Conservation (phyloP, 768 basidiomycete species). For the Lenzites betulinus region DNA sequence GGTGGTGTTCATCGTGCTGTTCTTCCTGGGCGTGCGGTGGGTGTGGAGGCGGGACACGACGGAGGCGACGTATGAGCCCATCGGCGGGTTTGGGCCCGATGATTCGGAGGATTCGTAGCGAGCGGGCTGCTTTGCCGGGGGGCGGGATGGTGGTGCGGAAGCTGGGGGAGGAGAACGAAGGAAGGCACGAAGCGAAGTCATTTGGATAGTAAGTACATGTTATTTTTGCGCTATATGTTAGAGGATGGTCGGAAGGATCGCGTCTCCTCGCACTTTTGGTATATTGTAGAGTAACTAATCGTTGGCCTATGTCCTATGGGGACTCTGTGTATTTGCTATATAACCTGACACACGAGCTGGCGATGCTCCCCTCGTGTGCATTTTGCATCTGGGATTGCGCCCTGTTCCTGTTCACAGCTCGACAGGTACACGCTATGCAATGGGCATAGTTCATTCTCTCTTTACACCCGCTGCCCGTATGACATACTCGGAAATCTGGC, state of each 20-base stretch:
- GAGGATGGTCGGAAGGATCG: constrained; percentile 2
- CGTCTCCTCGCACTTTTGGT: not conserved
- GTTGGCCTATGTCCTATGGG: not conserved
- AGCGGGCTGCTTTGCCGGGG: not conserved
- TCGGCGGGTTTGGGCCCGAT: constrained; percentile 74
- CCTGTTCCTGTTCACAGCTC: too few relatives aligned
- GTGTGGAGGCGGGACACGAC: constrained; percentile 76
- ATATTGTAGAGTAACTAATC: constrained; percentile 19
- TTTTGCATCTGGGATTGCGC: too few relatives aligned
- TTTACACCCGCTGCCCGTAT: not conserved
- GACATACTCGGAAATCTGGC: constrained; percentile 7
- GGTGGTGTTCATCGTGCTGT: constrained; percentile 58
- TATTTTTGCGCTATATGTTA: constrained; percentile 12
- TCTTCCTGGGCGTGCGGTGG: constrained; percentile 72
- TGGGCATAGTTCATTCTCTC: too few relatives aligned
- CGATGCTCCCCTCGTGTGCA: not conserved
- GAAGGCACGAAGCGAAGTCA: not conserved
- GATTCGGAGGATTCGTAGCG: constrained; percentile 40
- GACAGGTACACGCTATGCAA: too few relatives aligned
- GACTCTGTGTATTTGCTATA: constrained; percentile 8
- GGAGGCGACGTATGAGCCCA: constrained; percentile 88
- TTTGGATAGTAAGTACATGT: not conserved
- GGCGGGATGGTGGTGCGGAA: not conserved
- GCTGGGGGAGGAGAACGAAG: not conserved
- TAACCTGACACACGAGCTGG: not conserved